phyloP scores from a whole-genome alignment of 805 yeast genomes.

The Monosporozyma servazzii region DNA sequence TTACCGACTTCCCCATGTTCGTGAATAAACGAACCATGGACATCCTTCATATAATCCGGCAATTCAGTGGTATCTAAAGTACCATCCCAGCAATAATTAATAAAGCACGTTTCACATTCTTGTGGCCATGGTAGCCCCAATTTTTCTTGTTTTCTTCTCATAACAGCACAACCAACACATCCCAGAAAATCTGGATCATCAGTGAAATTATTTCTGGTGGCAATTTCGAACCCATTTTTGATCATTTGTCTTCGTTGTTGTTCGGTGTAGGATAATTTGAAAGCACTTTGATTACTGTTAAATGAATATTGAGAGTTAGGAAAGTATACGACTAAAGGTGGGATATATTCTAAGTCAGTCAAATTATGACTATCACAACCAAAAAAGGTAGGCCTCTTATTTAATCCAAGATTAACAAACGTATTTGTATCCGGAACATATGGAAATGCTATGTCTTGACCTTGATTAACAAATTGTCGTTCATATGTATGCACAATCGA shows the following conservation, averaged over 20 bases:
- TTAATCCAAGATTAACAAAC: conserved; percentile 50
- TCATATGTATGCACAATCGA: conserved; percentile 47
- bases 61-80: conserved; percentile 32
- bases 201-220: conserved; percentile 58
- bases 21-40: conserved; percentile 12
- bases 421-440: conserved; percentile 65
- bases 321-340: conserved; percentile 67
- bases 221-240: conserved; percentile 64
- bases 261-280: conserved; percentile 51
- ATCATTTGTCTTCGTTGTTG: conserved; percentile 52
- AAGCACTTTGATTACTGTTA: conserved; percentile 66
- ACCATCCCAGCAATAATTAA: conserved; percentile 57
- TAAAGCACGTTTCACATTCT: conserved; percentile 67
- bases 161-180: conserved; percentile 76
- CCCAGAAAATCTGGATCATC: conserved; percentile 59
- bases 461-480: conserved; percentile 48
- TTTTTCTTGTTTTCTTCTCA: conserved; percentile 70
- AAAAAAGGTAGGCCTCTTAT: conserved; percentile 67
- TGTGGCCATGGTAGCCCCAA: conserved; percentile 46
- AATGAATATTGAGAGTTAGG: conserved; percentile 64
- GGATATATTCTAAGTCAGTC: conserved; percentile 44
- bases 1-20: conserved; percentile 7
- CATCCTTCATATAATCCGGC: conserved; percentile 10
- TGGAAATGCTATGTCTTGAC: conserved; percentile 61
- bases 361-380: conserved; percentile 68